Percentiles rank a stretch among this genome's conserved stretches.
Conservation (phyloP, 2,329 filamentous ascomycete genomes). For the Apiospora phragmitis region DNA sequence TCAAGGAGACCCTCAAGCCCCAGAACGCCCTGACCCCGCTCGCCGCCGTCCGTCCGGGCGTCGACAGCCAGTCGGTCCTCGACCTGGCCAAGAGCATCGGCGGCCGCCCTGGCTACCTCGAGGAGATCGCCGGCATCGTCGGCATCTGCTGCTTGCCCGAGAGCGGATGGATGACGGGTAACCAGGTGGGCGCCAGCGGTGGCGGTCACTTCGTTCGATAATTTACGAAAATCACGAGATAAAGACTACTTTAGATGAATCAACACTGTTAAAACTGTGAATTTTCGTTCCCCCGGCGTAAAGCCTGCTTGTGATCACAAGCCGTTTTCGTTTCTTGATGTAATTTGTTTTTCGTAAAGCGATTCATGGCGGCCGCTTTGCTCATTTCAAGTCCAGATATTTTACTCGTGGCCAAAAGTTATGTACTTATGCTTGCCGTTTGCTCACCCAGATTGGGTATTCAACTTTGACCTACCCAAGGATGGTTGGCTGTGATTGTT, state of each 20-base stretch:
- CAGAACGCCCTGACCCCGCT: slow-evolving; percentile 59
- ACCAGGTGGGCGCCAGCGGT: slow-evolving; percentile 78
- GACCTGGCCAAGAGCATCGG: slow-evolving; percentile 55
- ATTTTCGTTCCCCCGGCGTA: neutral
- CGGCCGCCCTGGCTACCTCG: slow-evolving; percentile 63
- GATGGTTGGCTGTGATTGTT: too few relatives aligned
- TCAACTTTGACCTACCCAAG: too few relatives aligned
- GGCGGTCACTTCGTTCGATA: slow-evolving; percentile 38
- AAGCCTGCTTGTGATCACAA: neutral
- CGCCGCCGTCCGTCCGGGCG: slow-evolving; percentile 56
- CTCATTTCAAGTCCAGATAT: too few relatives aligned
- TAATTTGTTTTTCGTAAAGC: neutral
- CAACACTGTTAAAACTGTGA: neutral
- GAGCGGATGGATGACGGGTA: slow-evolving; percentile 76
- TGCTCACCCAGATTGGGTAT: too few relatives aligned
- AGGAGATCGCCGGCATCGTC: slow-evolving; percentile 74
- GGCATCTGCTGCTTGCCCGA: slow-evolving; percentile 74
- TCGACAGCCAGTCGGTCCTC: slow-evolving; percentile 64
- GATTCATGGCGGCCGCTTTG: too few relatives aligned
- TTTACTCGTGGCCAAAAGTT: too few relatives aligned
- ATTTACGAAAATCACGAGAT: neutral
- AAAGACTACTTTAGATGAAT: neutral
- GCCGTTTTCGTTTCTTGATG: neutral
- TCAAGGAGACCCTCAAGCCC: slow-evolving; percentile 41
- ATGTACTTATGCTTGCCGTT: too few relatives aligned